These are phyloP conservation scores for Podosphaera aphanis DNA, from an alignment of 2,329 filamentous ascomycete species.

Conservation along the genomic window DNA sequence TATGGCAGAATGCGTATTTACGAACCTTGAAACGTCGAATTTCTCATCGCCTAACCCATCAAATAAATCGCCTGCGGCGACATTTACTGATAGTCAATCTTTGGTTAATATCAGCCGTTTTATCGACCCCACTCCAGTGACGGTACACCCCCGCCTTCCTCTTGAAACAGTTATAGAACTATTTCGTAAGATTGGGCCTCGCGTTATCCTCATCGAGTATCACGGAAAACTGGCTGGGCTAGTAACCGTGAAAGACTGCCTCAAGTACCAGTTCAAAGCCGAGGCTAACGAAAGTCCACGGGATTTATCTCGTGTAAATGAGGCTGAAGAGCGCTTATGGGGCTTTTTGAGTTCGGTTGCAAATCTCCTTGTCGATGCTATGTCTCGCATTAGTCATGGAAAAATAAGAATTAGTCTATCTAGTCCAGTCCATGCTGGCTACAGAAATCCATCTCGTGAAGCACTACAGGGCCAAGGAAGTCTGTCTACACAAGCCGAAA, in stretches of 20 bases:
- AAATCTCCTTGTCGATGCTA: constrained; percentile 33
- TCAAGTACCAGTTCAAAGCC: constrained; percentile 93
- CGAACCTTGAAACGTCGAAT: constrained; percentile 22
- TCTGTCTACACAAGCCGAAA: too few species aligned
- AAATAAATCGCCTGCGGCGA: constrained; percentile 20
- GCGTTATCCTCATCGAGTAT: constrained; percentile 81
- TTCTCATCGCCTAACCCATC: constrained; percentile 7
- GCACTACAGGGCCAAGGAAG: too few species aligned
- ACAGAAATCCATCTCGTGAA: too few species aligned
- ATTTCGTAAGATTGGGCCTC: constrained; percentile 90
- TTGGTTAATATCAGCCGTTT: constrained; percentile 67
- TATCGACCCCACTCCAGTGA: constrained; percentile 70
- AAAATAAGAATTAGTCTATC: constrained; percentile 24
- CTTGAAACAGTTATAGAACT: constrained; percentile 96
- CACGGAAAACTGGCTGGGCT: constrained; percentile 63
- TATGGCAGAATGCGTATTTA: constrained; percentile 52
- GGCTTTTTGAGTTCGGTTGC: constrained; percentile 26
- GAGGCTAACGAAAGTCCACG: constrained; percentile 61
- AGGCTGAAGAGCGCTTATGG: constrained; percentile 45
- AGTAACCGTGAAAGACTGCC: constrained; percentile 87
- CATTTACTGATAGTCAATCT: constrained; percentile 34
- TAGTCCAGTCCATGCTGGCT: too few species aligned
- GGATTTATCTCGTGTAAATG: constrained; percentile 26
- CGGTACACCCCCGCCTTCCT: constrained; percentile 72
- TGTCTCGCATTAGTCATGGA: constrained; percentile 30